Percentiles rank a stretch among this genome's conserved stretches.
These are phyloP conservation scores for Spathaspora jeffriesii DNA, from an alignment of 1,139 yeast species.

Conservation along the genomic window DNA sequence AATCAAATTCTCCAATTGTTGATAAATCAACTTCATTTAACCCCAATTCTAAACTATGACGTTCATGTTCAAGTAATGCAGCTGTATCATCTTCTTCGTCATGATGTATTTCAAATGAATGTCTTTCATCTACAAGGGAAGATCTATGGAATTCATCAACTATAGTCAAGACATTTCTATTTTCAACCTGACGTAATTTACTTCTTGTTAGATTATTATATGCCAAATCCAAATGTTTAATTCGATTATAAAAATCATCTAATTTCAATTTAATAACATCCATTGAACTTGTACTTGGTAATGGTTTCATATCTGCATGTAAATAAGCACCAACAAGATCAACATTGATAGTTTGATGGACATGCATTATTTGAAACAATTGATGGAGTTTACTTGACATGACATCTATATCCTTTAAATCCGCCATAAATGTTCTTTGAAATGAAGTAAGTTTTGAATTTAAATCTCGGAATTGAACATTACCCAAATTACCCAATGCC, in stretches of 20 bases:
- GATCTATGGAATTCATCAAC: slow-evolving; percentile 30
- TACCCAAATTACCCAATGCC: slow-evolving; percentile 77
- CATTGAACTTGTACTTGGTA: slow-evolving; percentile 33
- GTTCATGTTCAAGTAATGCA: slow-evolving; percentile 30
- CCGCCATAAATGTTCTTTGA: slow-evolving; percentile 85
- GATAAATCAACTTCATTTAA: slow-evolving; percentile 31
- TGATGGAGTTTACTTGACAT: slow-evolving; percentile 29
- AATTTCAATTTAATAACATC: slow-evolving; percentile 26
- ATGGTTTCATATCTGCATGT: slow-evolving; percentile 25
- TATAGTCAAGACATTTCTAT: slow-evolving; percentile 30
- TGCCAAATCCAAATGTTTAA: slow-evolving; percentile 35
- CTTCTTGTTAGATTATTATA: slow-evolving; percentile 23
- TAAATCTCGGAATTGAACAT: slow-evolving; percentile 88
- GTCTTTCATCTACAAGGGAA: slow-evolving; percentile 11
- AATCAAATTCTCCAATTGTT: slow-evolving; percentile 47
- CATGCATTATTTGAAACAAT: slow-evolving; percentile 36
- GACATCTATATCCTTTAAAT: slow-evolving; percentile 57
- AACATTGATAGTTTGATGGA: slow-evolving; percentile 25
- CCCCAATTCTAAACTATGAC: slow-evolving; percentile 29
- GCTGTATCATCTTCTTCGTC: slow-evolving; percentile 30
- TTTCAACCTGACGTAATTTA: slow-evolving; percentile 28
- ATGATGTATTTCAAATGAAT: slow-evolving; percentile 14
- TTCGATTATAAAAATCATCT: slow-evolving; percentile 23
- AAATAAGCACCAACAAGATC: slow-evolving; percentile 23
- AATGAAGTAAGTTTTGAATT: slow-evolving; percentile 78